A percentile compares a stretch with the other conserved stretches of the same genome.
These are phyloP conservation scores for Atkinsonella texensis DNA, from an alignment of 2,329 filamentous ascomycete species.

Conservation along the genomic window DNA sequence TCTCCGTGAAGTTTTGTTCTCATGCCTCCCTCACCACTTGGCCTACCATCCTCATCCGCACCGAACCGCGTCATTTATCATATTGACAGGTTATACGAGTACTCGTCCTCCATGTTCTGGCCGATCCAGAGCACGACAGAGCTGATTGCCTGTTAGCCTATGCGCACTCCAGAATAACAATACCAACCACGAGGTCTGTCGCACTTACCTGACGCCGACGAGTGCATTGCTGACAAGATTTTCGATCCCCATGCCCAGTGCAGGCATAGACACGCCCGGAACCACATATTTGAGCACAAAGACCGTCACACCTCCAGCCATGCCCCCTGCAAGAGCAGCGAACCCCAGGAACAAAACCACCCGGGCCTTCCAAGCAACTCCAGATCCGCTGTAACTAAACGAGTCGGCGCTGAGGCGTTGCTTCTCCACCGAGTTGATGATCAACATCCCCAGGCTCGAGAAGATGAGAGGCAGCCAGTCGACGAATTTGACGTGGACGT, in stretches of 20 bases:
- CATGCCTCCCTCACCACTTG: background rate
- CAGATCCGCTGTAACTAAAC: slow-evolving; percentile 49
- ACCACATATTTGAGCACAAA: slow-evolving; percentile 55
- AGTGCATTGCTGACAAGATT: slow-evolving; percentile 54
- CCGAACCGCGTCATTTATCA: background rate
- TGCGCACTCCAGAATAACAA: background rate
- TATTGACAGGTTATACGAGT: slow-evolving; percentile 54
- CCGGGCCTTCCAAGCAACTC: slow-evolving; percentile 57
- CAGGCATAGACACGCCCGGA: slow-evolving; percentile 43
- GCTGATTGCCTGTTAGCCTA: slow-evolving; percentile 23
- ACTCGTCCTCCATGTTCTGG: slow-evolving; percentile 64
- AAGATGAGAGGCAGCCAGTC: slow-evolving; percentile 61
- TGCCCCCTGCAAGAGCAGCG: slow-evolving; percentile 51
- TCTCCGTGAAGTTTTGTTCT: background rate
- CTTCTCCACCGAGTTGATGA: slow-evolving; percentile 61
- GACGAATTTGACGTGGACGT: slow-evolving; percentile 51
- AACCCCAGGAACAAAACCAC: slow-evolving; percentile 58
- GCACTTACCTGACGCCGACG: slow-evolving; percentile 45
- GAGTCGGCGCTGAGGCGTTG: slow-evolving; percentile 50
- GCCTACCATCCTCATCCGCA: too few species aligned
- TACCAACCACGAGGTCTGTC: background rate
- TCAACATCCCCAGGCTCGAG: slow-evolving; percentile 55
- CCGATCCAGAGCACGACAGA: slow-evolving; percentile 55
- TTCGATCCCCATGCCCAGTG: slow-evolving; percentile 51
- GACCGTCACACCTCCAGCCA: slow-evolving; percentile 57